These are phyloP conservation scores for Triangularia setosa DNA, from an alignment of 2,329 filamentous ascomycete species.

Conservation along the genomic window DNA sequence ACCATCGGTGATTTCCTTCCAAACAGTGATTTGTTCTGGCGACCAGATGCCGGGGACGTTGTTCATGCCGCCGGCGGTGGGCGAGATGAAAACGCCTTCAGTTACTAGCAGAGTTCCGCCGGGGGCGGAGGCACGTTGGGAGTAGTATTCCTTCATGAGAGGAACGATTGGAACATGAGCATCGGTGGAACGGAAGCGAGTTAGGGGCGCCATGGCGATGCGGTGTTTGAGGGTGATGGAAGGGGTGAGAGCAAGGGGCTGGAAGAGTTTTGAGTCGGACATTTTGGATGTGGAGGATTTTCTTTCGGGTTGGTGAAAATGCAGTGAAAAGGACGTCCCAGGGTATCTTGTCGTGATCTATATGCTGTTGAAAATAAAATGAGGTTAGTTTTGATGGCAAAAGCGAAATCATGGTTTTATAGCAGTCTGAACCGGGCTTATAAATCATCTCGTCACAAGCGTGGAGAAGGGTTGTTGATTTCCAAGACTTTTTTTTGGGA, in stretches of 20 bases:
- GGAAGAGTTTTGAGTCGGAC: slow-evolving; percentile 33
- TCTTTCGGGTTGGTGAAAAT: not conserved
- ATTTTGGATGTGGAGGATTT: slow-evolving; percentile 1
- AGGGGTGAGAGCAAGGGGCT: slow-evolving; percentile 40
- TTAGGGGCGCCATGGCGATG: slow-evolving; percentile 50
- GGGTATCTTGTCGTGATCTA: not conserved
- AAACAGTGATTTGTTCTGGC: slow-evolving; percentile 50
- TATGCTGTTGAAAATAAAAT: not conserved
- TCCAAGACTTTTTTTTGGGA: not conserved
- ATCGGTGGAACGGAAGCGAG: slow-evolving; percentile 47
- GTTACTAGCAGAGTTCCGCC: slow-evolving; percentile 41
- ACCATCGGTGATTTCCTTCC: slow-evolving; percentile 55
- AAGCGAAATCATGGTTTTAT: not conserved
- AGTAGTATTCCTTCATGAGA: slow-evolving; percentile 37
- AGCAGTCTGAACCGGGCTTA: not conserved
- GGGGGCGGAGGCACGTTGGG: slow-evolving; percentile 36
- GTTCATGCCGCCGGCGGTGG: slow-evolving; percentile 32
- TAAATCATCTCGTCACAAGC: not conserved
- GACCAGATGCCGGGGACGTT: slow-evolving; percentile 57
- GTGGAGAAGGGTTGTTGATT: not conserved
- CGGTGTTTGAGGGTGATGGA: slow-evolving; percentile 48
- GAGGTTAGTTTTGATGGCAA: not conserved
- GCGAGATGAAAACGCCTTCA: slow-evolving; percentile 44
- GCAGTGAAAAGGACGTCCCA: not conserved
- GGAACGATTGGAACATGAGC: slow-evolving; percentile 18